These are phyloP conservation scores for Pythium dissimile DNA, from an alignment of 352 stramenopile genomes.

Conservation along the genomic window DNA sequence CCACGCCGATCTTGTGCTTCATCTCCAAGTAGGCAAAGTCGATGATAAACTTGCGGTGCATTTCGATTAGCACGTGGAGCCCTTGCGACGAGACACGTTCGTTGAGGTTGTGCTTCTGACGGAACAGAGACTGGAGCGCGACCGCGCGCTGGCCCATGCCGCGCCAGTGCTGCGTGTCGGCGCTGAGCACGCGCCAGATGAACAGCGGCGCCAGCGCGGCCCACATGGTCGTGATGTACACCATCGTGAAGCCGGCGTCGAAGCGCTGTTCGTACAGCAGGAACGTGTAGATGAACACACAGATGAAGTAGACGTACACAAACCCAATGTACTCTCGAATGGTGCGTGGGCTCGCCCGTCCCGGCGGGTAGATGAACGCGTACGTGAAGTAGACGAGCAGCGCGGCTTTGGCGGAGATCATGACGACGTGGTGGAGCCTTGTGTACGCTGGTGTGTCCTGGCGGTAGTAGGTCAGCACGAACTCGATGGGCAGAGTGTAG, in stretches of 20 bases:
- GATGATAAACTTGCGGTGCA: conserved; percentile 42
- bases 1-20: conserved; percentile 33
- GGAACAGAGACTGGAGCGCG: conserved; percentile 22
- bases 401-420: background rate
- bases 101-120: conserved; percentile 22
- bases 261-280: conserved; percentile 4
- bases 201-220: conserved; percentile 28
- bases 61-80: conserved; percentile 43
- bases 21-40: conserved; percentile 51
- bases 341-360: conserved; percentile 8
- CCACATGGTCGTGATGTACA: conserved; percentile 22
- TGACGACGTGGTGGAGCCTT: conserved; percentile 1
- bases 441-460: background rate
- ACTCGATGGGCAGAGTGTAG: conserved; percentile 32
- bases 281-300: conserved; percentile 17
- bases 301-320: conserved; percentile 15
- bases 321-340: conserved; percentile 7
- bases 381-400: conserved; percentile 18
- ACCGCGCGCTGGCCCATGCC: conserved; percentile 18
- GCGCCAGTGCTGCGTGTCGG: conserved; percentile 27
- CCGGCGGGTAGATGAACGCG: conserved; percentile 11
- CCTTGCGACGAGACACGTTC: conserved; percentile 36
- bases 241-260: conserved; percentile 6
- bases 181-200: conserved; percentile 28
- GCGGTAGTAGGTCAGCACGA: conserved; percentile 12